Percentiles rank a stretch among this genome's conserved stretches.
Conservation (phyloP, 176 grass and related monocot genomes). For the Ensete glaucum region DNA sequence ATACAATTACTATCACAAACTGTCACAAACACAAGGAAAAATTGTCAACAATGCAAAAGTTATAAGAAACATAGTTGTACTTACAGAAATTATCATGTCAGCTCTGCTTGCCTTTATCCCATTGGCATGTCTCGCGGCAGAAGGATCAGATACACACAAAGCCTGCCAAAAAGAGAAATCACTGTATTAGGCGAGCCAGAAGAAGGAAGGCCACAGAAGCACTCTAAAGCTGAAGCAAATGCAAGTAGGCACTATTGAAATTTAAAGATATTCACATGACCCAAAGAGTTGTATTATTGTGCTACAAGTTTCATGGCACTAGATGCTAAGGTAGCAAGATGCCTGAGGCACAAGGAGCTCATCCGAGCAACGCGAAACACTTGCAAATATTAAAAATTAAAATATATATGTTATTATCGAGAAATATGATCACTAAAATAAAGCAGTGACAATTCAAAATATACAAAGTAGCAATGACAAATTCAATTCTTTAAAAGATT, state of each 20-base stretch:
- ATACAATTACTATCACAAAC: background rate
- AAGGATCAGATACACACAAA: slow-evolving; percentile 53
- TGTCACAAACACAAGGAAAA: background rate
- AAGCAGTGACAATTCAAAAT: too few species aligned
- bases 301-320: background rate
- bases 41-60: background rate
- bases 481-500: too few species aligned
- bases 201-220: background rate
- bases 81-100: slow-evolving; percentile 78
- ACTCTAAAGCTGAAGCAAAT: slow-evolving; percentile 14
- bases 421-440: too few species aligned
- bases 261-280: background rate
- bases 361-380: slow-evolving; percentile 16
- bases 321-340: background rate
- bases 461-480: too few species aligned
- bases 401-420: too few species aligned
- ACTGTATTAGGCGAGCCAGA: background rate
- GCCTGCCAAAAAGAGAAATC: slow-evolving; percentile 46
- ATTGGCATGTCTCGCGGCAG: slow-evolving; percentile 41
- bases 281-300: background rate
- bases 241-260: background rate
- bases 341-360: too few species aligned
- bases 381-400: background rate
- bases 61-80: slow-evolving; percentile 13
- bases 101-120: slow-evolving; percentile 44